A percentile compares a stretch with the other conserved stretches of the same genome.
These are phyloP conservation scores for Styphnolobium japonicum DNA, from an alignment of 306 rosid species.

Conservation along the genomic window DNA sequence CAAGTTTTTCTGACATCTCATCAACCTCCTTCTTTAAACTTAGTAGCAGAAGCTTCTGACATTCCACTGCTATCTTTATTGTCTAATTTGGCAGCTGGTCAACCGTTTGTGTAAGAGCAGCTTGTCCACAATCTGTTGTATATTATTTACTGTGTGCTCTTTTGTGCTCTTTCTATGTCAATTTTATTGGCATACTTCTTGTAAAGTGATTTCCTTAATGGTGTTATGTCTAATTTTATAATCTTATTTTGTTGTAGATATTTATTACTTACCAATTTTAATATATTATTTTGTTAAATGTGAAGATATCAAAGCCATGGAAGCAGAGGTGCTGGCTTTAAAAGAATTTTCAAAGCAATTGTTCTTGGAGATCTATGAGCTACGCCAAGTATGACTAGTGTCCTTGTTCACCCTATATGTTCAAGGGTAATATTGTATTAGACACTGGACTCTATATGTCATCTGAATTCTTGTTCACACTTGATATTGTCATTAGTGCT, in stretches of 20 bases:
- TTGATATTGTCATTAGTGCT: conserved; percentile 18
- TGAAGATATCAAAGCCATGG: conserved; percentile 83
- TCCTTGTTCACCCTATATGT: too few species aligned
- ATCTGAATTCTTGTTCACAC: conserved; percentile 13
- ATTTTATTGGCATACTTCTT: conserved; percentile 6
- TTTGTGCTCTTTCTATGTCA: too few species aligned
- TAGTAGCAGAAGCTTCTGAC: conserved; percentile 77
- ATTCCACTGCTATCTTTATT: conserved; percentile 72
- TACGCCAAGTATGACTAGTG: too few species aligned
- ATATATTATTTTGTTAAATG: conserved; percentile 2
- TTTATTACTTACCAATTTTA: conserved; percentile 21
- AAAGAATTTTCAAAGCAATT: conserved; percentile 97
- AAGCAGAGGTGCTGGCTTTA: conserved; percentile 88
- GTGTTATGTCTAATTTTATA: background rate
- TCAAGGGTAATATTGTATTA: conserved; percentile 56
- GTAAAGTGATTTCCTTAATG: background rate
- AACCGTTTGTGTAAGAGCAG: too few species aligned
- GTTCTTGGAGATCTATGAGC: conserved; percentile 95
- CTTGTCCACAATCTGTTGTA: too few species aligned
- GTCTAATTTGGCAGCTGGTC: too few species aligned
- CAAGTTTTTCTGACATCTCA: conserved; percentile 73
- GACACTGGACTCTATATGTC: background rate
- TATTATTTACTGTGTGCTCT: too few species aligned
- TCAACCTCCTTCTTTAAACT: conserved; percentile 73
- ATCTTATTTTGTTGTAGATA: conserved; percentile 16